These are phyloP conservation scores for Cercospora sojina DNA, from an alignment of 2,329 filamentous ascomycete genomes.

Conservation along the genomic window DNA sequence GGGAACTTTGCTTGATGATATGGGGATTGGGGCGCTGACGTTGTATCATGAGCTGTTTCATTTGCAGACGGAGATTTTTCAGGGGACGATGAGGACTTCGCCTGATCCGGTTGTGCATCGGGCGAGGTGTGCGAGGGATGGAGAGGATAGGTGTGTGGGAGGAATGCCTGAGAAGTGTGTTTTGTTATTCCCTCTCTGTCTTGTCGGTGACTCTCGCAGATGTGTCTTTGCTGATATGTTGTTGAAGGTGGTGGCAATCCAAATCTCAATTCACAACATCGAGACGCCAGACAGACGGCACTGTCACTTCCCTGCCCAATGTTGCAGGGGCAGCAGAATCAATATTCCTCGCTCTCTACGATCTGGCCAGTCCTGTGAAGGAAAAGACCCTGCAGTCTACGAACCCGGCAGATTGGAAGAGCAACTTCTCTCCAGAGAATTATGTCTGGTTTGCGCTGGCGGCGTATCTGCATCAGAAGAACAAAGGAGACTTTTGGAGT, in stretches of 20 bases:
- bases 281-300: background rate
- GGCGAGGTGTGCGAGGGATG: background rate
- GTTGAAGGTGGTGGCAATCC: background rate
- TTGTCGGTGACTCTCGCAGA: background rate
- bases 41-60: background rate
- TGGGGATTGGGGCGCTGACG: background rate
- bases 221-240: background rate
- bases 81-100: background rate
- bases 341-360: background rate
- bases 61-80: background rate
- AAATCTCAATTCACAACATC: background rate
- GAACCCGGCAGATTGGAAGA: background rate
- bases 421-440: constrained; percentile 9
- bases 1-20: background rate
- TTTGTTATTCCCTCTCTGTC: background rate
- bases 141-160: background rate
- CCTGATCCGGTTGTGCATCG: background rate
- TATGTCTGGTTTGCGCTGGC: constrained; percentile 14
- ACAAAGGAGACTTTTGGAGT: constrained; percentile 5
- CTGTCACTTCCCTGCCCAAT: background rate
- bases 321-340: background rate
- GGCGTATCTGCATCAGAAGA: constrained; percentile 13
- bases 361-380: background rate
- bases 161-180: background rate
- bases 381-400: background rate